Evolutionary conservation across 306 rosid species (phyloP).

Genomic region (Prinsepia uniflora): DNA sequence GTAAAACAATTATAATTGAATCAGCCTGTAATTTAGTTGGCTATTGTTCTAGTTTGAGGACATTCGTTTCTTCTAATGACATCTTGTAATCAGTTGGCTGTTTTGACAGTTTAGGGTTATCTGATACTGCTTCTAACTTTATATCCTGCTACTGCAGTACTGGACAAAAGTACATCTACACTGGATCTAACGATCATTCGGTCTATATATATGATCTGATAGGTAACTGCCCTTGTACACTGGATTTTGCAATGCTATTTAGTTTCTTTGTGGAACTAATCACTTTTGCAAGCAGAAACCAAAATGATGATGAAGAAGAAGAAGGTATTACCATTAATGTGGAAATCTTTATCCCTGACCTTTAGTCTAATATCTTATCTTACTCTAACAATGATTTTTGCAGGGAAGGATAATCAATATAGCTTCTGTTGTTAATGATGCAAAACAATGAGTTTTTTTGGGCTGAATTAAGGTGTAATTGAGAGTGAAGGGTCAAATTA

Average conservation of each 20-base stretch:
- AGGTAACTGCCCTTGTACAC: constrained; percentile 18
- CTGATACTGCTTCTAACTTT: not conserved
- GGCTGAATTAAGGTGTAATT: not conserved
- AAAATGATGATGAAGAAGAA: constrained; percentile 92
- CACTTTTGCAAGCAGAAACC: constrained; percentile 68
- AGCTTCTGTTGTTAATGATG: constrained; percentile 62
- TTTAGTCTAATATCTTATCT: not conserved
- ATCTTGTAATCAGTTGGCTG: not conserved
- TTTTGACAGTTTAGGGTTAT: not conserved
- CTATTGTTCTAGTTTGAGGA: not conserved
- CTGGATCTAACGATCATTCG: constrained; percentile 72
- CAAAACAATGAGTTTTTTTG: not conserved
- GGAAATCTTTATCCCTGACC: not conserved
- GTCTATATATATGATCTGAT: constrained; percentile 89
- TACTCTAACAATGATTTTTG: constrained; percentile 16
- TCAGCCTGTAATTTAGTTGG: not conserved
- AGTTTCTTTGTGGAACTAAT: constrained; percentile 27
- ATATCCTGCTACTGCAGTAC: not conserved
- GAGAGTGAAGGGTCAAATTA: not conserved
- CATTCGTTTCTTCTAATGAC: not conserved
- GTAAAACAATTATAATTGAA: not conserved
- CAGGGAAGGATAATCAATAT: constrained; percentile 97
- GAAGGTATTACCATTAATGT: constrained; percentile 47
- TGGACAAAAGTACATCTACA: constrained; percentile 92
- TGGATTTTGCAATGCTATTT: constrained; percentile 6